Base-by-base conservation (phyloP, 2,329 filamentous ascomycete genomes). In the Coniochaeta ligniaria region DNA sequence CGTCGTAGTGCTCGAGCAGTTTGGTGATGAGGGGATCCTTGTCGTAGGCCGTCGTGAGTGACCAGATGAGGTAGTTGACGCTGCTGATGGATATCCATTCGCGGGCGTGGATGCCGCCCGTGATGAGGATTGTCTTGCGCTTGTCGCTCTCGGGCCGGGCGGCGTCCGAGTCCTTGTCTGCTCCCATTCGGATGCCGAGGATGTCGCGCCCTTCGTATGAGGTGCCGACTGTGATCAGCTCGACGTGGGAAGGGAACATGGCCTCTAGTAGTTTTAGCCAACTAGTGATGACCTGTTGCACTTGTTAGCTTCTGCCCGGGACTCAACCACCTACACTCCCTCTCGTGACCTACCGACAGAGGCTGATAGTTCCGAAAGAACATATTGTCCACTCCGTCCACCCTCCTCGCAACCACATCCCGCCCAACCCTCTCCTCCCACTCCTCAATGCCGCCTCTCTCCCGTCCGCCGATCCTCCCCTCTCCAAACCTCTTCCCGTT, bases 71-170 rank as follows among this genome's bases (percentile, higher is more conserved):
- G 68, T 96, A 98, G 68, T 89, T 96, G 59, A 96, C 91, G 0
- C 92, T 96, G 68, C 89, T 95, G 0, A 89, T 92, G 55, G 92
- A 91, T 65, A 99, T 96, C 95, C 95, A 99, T 78, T 99, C 95
- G 41, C 95, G 85, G 3, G 93, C 94, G 73, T 98, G 95, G n/a
- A 90, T 81, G 57, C 94, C 94, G 59, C 92, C 95, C 4, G 87
- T 87, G 22, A 99, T 79, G 58, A 68, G 64, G 17, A 74, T 72
- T 2, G 72, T 71, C 62, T 73, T 71, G 38, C 64, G 64, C 45
- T 20, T 60, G 38, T 58, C 50, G 9, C 38, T 36, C 1, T 41
- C 61, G 1, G 80, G 61, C 35, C 60, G 58, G 76, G 60, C 80
- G 3, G 58, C 55, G 31, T 62, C 28, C 77, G 1, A 52, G 8